Conservation (phyloP, 306 rosid species). For the Trifolium dubium region DNA sequence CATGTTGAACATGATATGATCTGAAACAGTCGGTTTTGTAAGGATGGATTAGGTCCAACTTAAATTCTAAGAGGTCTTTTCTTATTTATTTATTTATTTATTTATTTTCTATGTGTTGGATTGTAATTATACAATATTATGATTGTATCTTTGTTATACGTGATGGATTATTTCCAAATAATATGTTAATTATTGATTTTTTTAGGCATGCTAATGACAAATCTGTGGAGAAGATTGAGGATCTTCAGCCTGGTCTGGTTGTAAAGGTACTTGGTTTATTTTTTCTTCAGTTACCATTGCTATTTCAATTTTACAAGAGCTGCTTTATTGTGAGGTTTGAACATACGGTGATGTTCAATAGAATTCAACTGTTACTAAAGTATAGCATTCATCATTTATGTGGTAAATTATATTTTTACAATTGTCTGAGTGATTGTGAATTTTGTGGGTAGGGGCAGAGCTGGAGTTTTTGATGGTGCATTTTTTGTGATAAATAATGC, state of each 20-base stretch:
- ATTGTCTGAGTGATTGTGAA: not conserved
- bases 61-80: constrained; percentile 7
- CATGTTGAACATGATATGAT: not conserved
- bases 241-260: constrained; percentile 69
- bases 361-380: not conserved
- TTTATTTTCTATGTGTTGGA: too few species aligned
- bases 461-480: too few species aligned
- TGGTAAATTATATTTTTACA: not conserved
- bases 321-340: not conserved
- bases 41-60: not conserved
- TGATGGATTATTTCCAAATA: not conserved
- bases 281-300: constrained; percentile 8
- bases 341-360: constrained; percentile 6
- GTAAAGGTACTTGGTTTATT: constrained; percentile 62
- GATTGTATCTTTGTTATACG: constrained; percentile 6
- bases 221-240: constrained; percentile 63
- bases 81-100: too few species aligned
- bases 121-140: not conserved
- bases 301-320: constrained; percentile 11
- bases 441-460: not conserved
- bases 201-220: constrained; percentile 52
- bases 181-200: constrained; percentile 29
- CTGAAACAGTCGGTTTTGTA: not conserved
- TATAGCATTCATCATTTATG: not conserved
- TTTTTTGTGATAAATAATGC: too few species aligned